Base-by-base conservation (phyloP, 345 rosid genomes). In the Corchorus capsularis region DNA sequence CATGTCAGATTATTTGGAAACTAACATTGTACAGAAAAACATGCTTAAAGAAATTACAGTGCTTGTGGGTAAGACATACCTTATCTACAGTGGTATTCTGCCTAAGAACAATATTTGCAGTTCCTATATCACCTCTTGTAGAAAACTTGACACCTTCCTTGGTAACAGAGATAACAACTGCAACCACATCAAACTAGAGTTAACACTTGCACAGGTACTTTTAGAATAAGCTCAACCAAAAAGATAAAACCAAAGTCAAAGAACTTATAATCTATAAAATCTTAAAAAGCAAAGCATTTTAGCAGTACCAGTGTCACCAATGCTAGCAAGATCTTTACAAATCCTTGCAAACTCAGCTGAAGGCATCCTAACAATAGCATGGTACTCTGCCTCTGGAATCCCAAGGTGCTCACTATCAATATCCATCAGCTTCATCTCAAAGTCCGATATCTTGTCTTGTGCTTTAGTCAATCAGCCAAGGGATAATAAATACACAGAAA, bases 131-230 rank as follows among this genome's bases (percentile, higher is more conserved):
- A 66, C 99, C 99, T 27, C 93, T 88, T 1, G 99, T 88, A 49
- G 99, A 96, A 75, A 96, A 96, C 85, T 96, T 96, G 71, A 96
- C 98, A 6, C 98, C 99, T 82, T 96, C 99, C 86, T 96, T 96
- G 0, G 98, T 89, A 70, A 96, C 97, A 49, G 98, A 96, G 75
- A 96, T 92, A 61, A 96, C 92, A 82, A 94, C 99, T 96, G 66
- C 82, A 82, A 22, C 32, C 69, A 70, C 46, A 35, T 15, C 27
- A 16, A 73, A 32, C 59, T 39, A 13, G 19, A 0, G 37, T 54
- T 15, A 75, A 15, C 56, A 39, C 9, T 22, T 43, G 5, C 45
- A 34, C 35, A 27, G 22, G 20, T 45, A 72, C 19, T 32, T 45
- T 0, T 45, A 67, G 1, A 54, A 72, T 13, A 17, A 63, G n/a